Percentiles rank a stretch among this genome's conserved stretches.
Conservation (phyloP, 139 green algal species). For the Volvox africanus region DNA sequence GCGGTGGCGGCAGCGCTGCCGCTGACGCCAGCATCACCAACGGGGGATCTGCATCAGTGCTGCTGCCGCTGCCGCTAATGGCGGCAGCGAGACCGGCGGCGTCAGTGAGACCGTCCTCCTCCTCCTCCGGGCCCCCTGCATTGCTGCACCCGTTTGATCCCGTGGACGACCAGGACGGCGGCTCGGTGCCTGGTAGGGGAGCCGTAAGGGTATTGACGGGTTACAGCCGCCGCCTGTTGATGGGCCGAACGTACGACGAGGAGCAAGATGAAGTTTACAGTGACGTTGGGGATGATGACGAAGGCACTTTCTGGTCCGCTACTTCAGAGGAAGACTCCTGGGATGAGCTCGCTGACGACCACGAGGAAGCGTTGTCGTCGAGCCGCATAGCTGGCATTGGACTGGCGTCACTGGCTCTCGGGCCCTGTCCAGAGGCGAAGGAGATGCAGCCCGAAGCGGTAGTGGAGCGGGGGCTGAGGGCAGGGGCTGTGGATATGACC, state of each 20-base stretch:
- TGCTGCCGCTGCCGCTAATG: background rate
- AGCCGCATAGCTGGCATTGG: too few relatives aligned
- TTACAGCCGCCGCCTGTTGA: background rate
- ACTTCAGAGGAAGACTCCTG: background rate
- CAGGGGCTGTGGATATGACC: background rate
- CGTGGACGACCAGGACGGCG: background rate
- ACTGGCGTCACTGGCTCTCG: background rate
- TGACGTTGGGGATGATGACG: background rate
- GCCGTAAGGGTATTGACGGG: background rate
- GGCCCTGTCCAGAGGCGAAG: background rate
- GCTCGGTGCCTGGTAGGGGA: background rate
- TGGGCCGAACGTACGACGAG: background rate
- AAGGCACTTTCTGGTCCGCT: background rate
- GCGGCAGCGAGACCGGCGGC: background rate
- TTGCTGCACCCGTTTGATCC: constrained; percentile 24
- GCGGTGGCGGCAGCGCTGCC: background rate
- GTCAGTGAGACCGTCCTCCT: background rate
- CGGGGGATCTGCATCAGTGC: background rate
- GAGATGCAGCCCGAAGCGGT: too few relatives aligned
- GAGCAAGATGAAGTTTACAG: background rate
- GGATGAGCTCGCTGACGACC: background rate
- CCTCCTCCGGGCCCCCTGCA: background rate
- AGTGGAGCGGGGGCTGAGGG: too few relatives aligned
- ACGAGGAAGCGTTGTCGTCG: background rate
- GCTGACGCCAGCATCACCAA: background rate